phyloP scores from a whole-genome alignment of 352 stramenopile species.

The Phytophthora constricta region DNA sequence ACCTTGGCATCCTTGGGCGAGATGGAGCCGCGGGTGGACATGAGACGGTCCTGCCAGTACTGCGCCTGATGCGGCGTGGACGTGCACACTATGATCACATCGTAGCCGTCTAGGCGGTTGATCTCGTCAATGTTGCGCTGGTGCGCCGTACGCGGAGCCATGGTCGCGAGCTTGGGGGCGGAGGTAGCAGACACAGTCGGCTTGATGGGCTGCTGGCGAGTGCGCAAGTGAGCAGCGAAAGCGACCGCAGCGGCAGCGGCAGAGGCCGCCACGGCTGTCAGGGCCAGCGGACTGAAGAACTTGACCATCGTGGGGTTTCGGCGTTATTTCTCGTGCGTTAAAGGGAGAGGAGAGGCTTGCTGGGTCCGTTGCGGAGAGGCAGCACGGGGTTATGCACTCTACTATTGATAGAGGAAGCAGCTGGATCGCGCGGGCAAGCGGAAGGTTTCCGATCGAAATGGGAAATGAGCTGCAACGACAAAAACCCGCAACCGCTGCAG shows the following conservation, averaged over 20 bases:
- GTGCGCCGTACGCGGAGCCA: constrained; percentile 46
- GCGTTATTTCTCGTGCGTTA: constrained; percentile 15
- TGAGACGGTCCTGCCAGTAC: constrained; percentile 97
- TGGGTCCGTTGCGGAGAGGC: constrained; percentile 24
- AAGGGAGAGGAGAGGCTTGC: constrained; percentile 14
- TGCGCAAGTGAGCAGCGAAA: constrained; percentile 42
- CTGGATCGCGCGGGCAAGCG: neutral
- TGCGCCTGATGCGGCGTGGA: constrained; percentile 95
- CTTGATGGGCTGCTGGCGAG: constrained; percentile 27
- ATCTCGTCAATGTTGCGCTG: constrained; percentile 88
- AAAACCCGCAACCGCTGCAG: neutral
- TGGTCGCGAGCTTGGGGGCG: constrained; percentile 28
- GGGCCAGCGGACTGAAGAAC: constrained; percentile 34
- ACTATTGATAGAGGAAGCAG: constrained; percentile 21
- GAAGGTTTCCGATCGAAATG: constrained; percentile 23
- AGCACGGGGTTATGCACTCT: neutral
- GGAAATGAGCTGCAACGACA: constrained; percentile 24
- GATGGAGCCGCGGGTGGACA: constrained; percentile 82
- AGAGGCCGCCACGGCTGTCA: constrained; percentile 38
- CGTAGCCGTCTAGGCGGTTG: constrained; percentile 91
- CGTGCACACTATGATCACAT: constrained; percentile 98
- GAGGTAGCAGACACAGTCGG: constrained; percentile 4
- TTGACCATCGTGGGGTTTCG: constrained; percentile 45
- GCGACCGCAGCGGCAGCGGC: constrained; percentile 34
- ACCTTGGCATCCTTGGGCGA: constrained; percentile 91